Evolutionary conservation across 2,329 filamentous ascomycete genomes (phyloP), one percentile per base, ranked within the genome.

Genomic region (Mariannaea sp.): DNA sequence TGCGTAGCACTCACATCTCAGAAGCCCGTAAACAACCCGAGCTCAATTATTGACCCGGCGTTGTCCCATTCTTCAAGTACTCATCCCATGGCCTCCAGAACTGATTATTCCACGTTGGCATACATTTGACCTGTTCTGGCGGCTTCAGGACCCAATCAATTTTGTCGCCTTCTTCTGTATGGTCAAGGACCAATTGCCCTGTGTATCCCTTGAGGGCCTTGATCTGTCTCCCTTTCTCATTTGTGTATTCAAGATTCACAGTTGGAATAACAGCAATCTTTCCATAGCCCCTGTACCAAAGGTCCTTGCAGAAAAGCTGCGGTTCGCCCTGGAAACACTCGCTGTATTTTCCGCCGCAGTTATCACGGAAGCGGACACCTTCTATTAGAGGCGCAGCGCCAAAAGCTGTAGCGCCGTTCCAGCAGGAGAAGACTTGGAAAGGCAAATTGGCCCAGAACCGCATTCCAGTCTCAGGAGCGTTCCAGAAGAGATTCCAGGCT

Each of bases 381-480:
- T 39, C 2, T 3, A 39, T 17, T 3, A 39, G 9, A 6, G 35
- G 35, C 17, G 35, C 35, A 0, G 79, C 80, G 0, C 69, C 68
- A 48, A 84, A 77, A 0, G 73, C 75, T 0, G 72, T 73, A 0
- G 77, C 79, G 5, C 82, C 82, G 56, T 84, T 83, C 81, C 82
- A 84, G 67, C 82, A 85, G 1, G 80, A 65, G 54, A 81, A 84
- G 0, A 84, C 82, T 65, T 84, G 82, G 53, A 84, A 79, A 0
- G 82, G 80, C 14, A 69, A 65, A 20, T 68, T 65, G 1, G 57
- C 57, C 1, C 54, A 36, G 50, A 74, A 75, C 2, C 75, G 68
- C 3, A 54, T 36, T 7, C 60, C 68, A 1, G 75, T 65, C 0
- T 64, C 64, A 0, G 63, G 59, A 22, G 81, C 71, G 56, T 80